Evolutionary conservation across 805 yeast species (phyloP).

Genomic region (Scheffersomyces lignosus): DNA sequence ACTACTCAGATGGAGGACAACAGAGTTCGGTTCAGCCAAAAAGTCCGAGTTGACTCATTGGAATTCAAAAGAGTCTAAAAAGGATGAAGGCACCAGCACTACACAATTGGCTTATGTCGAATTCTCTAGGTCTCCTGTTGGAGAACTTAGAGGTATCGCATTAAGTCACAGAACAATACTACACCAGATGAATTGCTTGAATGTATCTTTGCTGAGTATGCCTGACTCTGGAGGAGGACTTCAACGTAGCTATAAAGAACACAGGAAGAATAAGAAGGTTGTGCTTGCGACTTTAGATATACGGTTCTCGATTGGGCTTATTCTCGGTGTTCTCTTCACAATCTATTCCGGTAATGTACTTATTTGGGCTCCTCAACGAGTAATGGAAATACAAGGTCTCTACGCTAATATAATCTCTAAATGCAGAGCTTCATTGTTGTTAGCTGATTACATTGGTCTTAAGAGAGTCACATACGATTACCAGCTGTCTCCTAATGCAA

Average conservation of each 20-base stretch:
- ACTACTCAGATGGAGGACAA: constrained; percentile 75
- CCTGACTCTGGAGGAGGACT: constrained; percentile 60
- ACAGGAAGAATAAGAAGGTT: constrained; percentile 48
- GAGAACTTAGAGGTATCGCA: constrained; percentile 91
- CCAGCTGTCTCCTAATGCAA: constrained; percentile 82
- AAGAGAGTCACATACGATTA: constrained; percentile 92
- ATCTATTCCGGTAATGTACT: constrained; percentile 82
- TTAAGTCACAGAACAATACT: constrained; percentile 84
- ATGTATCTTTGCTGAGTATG: constrained; percentile 64
- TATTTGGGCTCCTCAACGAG: constrained; percentile 73
- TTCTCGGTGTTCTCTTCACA: constrained; percentile 76
- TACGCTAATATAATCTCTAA: constrained; percentile 79
- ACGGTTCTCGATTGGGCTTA: constrained; percentile 73
- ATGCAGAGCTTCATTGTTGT: constrained; percentile 66
- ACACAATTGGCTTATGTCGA: constrained; percentile 88
- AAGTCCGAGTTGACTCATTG: constrained; percentile 33
- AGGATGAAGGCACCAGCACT: constrained; percentile 7
- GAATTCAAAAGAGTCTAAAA: constrained; percentile 16
- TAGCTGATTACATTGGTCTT: constrained; percentile 85
- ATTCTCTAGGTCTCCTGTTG: constrained; percentile 84
- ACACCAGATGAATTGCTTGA: constrained; percentile 81
- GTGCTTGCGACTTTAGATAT: constrained; percentile 49
- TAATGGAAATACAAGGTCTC: constrained; percentile 79
- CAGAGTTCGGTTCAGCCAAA: constrained; percentile 72
- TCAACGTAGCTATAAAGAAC: constrained; percentile 36